A percentile compares a stretch with the other conserved stretches of the same genome.
Evolutionary conservation across 768 basidiomycete genomes (phyloP).

Genomic region (Pleurotus ostreatus): DNA sequence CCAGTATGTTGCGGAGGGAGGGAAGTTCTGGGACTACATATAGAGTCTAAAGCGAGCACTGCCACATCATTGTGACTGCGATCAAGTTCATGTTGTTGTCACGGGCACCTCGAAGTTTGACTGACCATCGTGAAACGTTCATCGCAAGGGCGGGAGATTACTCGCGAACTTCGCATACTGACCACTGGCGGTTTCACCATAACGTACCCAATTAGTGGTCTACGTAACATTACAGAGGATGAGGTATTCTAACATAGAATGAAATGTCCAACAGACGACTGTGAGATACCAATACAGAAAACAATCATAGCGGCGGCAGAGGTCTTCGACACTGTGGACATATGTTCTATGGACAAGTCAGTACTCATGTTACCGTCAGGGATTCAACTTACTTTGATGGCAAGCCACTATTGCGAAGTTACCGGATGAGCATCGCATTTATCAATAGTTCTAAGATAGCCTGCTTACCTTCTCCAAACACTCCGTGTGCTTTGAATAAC

Average conservation of each 20-base stretch:
- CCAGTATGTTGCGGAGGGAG: neutral
- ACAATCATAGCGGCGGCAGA: conserved; percentile 66
- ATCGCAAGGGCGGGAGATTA: no score
- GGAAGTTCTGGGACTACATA: neutral
- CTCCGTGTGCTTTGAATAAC: conserved; percentile 63
- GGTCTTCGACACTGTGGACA: conserved; percentile 89
- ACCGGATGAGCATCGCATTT: conserved; percentile 13
- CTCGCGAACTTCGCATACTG: no score
- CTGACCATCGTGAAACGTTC: no score
- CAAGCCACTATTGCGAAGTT: conserved; percentile 53
- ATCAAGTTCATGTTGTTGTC: neutral
- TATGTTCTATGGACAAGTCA: conserved; percentile 55
- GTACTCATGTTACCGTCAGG: neutral
- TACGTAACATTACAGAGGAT: no score
- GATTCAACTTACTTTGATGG: conserved; percentile 52
- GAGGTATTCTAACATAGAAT: no score
- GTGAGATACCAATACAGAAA: neutral
- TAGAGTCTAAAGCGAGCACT: neutral
- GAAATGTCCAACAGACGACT: no score
- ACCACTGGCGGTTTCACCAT: no score
- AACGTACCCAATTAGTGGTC: no score
- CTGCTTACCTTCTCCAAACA: conserved; percentile 70
- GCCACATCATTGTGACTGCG: conserved; percentile 1
- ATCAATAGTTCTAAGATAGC: conserved; percentile 5
- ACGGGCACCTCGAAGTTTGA: neutral